Percentiles rank a stretch among this genome's conserved stretches.
These are phyloP conservation scores for Dendrobium huoshanense DNA, from an alignment of 106 monocot genomes.

Conservation along the genomic window DNA sequence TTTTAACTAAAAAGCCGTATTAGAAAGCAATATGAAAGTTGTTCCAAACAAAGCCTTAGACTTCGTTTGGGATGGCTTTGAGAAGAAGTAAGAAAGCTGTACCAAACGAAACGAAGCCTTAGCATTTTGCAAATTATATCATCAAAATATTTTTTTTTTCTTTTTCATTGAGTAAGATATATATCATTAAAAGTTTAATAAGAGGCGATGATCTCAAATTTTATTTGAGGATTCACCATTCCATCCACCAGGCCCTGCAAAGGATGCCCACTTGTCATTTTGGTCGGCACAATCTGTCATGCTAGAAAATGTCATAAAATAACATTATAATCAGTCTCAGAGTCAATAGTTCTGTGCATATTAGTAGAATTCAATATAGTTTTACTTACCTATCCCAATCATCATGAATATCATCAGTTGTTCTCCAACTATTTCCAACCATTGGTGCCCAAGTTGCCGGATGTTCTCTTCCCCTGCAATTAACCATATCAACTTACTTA, in stretches of 20 bases:
- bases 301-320: neutral
- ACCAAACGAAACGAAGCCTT: no score
- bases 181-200: neutral
- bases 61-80: no score
- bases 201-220: neutral
- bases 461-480: constrained; percentile 56
- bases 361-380: neutral
- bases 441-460: constrained; percentile 56
- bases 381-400: constrained; percentile 47
- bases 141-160: neutral
- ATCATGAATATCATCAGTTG: constrained; percentile 67
- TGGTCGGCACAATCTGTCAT: neutral
- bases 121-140: neutral
- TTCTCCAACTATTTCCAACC: constrained; percentile 79
- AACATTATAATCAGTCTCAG: neutral
- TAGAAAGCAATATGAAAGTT: no score
- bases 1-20: no score
- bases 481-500: no score
- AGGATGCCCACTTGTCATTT: neutral
- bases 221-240: constrained; percentile 38
- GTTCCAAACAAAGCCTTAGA: no score
- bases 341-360: neutral
- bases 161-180: neutral
- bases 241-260: constrained; percentile 82
- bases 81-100: no score